Base-by-base conservation (phyloP, 2,329 filamentous ascomycete genomes). In the Cladobotryum mycophilum region DNA sequence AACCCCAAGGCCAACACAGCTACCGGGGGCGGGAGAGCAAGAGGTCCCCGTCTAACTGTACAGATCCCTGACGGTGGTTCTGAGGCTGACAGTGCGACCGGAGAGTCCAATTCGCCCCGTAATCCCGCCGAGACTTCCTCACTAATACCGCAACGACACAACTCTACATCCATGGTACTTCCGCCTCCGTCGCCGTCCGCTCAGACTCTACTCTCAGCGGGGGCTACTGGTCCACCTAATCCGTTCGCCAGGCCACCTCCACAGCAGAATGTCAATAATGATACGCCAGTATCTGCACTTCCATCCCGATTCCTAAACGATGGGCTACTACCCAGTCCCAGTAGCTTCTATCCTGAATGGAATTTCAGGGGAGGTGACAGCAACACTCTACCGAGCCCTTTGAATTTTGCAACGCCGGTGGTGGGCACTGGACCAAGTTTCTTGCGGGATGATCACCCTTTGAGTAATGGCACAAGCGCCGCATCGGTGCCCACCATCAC, bases 41-140 rank as follows among this genome's bases (percentile, higher is more conserved):
- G 89, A 48, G 67, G 68, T 6, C 93, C 93, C 3, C 82, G 89
- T 48, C 76, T 99, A 43, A 96, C 89, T 60, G 89, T 99, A 4
- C 90, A 96, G 64, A 99, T 99, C 61, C 93, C 93, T 0, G 92
- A 90, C 58, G 93, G 95, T 61, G 83, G 84, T 38, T 95, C 89
- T 9, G 89, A 95, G 59, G 74, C 74, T 42, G 88, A 84, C 51
- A 86, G 80, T 54, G 86, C 83, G 42, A 88, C 86, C 3, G 88
- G 78, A 43, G 88, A 88, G 49, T 88, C 87, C 67, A 66, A 80
- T 67, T 73, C 86, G 62, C 68, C 85, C 33, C 79, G 80, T 40
- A 81, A 82, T 37, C 76, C 80, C 15, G 76, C 74, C 40, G 79
- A 80, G 40, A 73, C 76, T 2, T 81, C 84, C 6, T 78, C 81